phyloP scores from a whole-genome alignment of 805 yeast species.

The Metschnikowia lachancei region DNA sequence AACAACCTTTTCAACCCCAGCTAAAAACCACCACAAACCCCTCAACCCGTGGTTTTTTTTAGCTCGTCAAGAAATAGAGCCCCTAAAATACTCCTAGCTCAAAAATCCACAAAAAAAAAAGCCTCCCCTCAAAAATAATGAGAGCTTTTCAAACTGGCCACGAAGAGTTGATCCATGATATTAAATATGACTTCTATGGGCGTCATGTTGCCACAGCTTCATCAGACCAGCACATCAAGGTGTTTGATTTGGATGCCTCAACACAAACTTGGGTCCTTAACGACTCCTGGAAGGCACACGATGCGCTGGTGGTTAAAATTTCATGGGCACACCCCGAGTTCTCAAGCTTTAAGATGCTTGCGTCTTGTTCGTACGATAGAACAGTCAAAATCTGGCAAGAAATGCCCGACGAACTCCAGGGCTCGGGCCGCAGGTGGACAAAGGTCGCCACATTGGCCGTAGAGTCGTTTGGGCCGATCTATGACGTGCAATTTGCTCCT shows the following conservation, averaged over 20 bases:
- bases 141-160: conserved; percentile 87
- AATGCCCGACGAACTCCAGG: conserved; percentile 68
- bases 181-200: conserved; percentile 91
- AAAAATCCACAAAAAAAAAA: no score
- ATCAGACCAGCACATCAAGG: conserved; percentile 89
- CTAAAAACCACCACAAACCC: no score
- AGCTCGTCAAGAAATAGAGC: no score
- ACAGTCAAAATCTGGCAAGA: conserved; percentile 92
- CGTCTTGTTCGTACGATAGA: conserved; percentile 87
- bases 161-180: conserved; percentile 87
- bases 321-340: conserved; percentile 95
- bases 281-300: conserved; percentile 96
- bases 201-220: conserved; percentile 90
- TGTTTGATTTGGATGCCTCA: conserved; percentile 69
- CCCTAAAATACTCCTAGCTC: no score
- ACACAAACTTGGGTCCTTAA: conserved; percentile 76
- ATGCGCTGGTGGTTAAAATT: conserved; percentile 75
- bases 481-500: conserved; percentile 89
- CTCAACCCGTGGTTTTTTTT: no score
- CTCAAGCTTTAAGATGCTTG: conserved; percentile 68
- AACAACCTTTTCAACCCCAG: no score
- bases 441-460: conserved; percentile 66
- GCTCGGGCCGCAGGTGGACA: conserved; percentile 83
- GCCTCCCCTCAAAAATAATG: conserved; percentile 20
- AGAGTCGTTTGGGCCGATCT: conserved; percentile 85